These are phyloP conservation scores for Rhizopogon vesiculosus DNA, from an alignment of 768 basidiomycete genomes.

Conservation along the genomic window DNA sequence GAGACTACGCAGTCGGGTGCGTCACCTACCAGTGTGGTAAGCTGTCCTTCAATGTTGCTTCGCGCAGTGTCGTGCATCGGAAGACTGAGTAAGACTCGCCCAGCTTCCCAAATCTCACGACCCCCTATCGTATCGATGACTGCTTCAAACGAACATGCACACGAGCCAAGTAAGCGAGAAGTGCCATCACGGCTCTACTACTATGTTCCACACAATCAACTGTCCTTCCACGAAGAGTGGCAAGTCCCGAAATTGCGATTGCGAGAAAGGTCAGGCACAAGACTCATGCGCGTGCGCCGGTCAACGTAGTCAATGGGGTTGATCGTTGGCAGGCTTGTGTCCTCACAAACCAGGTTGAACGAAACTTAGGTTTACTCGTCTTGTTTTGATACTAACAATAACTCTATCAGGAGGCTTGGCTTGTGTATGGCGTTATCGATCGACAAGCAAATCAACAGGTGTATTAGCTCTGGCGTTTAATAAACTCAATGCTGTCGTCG, in stretches of 20 bases:
- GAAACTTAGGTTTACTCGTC: background rate
- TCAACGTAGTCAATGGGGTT: background rate
- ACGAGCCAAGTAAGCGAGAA: conserved; percentile 18
- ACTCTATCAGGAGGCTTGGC: background rate
- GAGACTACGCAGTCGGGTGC: conserved; percentile 59
- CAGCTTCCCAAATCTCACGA: conserved; percentile 71
- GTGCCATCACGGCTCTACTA: conserved; percentile 29
- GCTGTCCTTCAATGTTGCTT: conserved; percentile 40
- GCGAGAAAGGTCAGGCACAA: conserved; percentile 30
- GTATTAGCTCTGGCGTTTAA: background rate
- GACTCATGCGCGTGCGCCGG: conserved; percentile 14
- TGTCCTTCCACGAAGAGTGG: conserved; percentile 32
- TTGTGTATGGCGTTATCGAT: background rate
- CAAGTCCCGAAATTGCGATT: conserved; percentile 33
- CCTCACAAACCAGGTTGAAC: conserved; percentile 9
- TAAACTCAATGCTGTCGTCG: background rate
- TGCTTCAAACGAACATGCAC: conserved; percentile 56
- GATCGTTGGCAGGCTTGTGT: background rate
- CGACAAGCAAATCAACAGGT: background rate
- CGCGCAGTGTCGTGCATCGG: conserved; percentile 65
- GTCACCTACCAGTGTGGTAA: conserved; percentile 81
- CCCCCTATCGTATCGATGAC: conserved; percentile 85
- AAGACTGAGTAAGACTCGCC: conserved; percentile 52
- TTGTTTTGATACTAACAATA: background rate
- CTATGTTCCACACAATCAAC: conserved; percentile 41